Percentiles rank a stretch among this genome's conserved stretches.
phyloP scores from a whole-genome alignment of 345 rosid species.

The Boechera retrofracta region DNA sequence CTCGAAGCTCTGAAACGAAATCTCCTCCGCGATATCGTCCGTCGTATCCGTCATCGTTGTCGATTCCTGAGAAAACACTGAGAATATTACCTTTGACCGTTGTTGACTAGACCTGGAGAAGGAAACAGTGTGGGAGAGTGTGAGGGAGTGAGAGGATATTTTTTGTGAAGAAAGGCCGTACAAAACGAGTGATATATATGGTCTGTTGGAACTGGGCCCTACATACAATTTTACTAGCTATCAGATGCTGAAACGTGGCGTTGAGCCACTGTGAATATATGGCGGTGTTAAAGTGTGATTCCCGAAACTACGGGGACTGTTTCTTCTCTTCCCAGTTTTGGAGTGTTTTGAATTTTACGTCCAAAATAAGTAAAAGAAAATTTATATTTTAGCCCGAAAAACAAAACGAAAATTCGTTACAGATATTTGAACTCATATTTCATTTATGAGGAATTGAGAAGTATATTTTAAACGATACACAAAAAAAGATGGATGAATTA shows the following conservation, averaged over 20 bases:
- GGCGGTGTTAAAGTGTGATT: conserved; percentile 13
- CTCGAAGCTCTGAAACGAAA: conserved; percentile 91
- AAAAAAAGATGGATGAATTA: not conserved
- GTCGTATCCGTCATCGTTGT: conserved; percentile 89
- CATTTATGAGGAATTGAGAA: too few species aligned
- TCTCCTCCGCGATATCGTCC: conserved; percentile 96
- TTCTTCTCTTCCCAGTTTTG: not conserved
- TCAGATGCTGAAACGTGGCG: conserved; percentile 18
- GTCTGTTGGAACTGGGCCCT: conserved; percentile 32
- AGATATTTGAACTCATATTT: too few species aligned
- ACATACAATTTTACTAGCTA: not conserved
- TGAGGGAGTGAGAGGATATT: conserved; percentile 5
- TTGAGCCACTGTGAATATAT: not conserved
- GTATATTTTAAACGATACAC: too few species aligned
- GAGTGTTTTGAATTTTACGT: conserved; percentile 4
- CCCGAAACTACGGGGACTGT: too few species aligned
- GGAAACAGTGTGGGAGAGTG: conserved; percentile 26
- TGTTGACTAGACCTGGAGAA: conserved; percentile 15
- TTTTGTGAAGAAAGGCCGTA: conserved; percentile 22
- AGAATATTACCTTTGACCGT: conserved; percentile 24
- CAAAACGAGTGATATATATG: conserved; percentile 26
- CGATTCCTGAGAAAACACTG: not conserved
- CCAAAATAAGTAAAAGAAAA: not conserved
- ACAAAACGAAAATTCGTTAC: not conserved
- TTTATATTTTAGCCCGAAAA: not conserved